A percentile compares a stretch with the other conserved stretches of the same genome.
phyloP scores from a whole-genome alignment of 2,329 filamentous ascomycete species.

The Hypoxylon sp. region DNA sequence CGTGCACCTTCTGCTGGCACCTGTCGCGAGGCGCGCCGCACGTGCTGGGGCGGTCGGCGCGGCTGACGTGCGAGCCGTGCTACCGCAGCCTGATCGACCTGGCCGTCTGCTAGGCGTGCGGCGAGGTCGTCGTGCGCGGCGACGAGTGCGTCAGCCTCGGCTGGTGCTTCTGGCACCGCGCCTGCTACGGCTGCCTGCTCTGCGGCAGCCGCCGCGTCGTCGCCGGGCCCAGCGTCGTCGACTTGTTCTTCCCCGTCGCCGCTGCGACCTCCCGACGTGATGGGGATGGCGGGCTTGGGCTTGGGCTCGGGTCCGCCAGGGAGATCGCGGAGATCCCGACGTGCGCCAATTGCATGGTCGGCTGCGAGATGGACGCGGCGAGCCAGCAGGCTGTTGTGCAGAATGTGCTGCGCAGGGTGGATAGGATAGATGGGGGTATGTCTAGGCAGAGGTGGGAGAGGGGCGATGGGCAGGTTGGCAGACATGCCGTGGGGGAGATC shows the following conservation, averaged over 20 bases:
- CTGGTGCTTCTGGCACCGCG: constrained; percentile 67
- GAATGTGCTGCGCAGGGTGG: constrained; percentile 54
- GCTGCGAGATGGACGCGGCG: constrained; percentile 49
- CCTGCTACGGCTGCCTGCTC: constrained; percentile 64
- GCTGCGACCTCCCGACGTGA: too few relatives aligned
- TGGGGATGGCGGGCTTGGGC: constrained; percentile 15
- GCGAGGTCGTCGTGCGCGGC: constrained; percentile 60
- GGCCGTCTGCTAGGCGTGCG: constrained; percentile 66
- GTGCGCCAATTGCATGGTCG: constrained; percentile 56
- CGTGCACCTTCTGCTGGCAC: constrained; percentile 65
- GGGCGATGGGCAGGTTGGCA: constrained; percentile 34
- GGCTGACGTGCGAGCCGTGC: constrained; percentile 59
- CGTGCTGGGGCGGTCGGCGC: constrained; percentile 55
- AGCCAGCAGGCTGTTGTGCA: constrained; percentile 47
- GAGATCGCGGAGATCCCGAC: constrained; percentile 59
- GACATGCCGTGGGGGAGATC: constrained; percentile 20
- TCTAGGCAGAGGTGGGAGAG: constrained; percentile 54
- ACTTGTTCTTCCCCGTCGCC: too few relatives aligned
- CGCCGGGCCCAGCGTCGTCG: constrained; percentile 46
- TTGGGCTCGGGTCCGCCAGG: constrained; percentile 33
- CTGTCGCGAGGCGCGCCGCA: constrained; percentile 48
- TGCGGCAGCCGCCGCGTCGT: constrained; percentile 54
- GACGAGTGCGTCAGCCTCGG: constrained; percentile 66
- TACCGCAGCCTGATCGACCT: constrained; percentile 58
- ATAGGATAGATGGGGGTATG: constrained; percentile 56